Base-by-base conservation (phyloP, 208 protist species). In the Herpetomonas samuelpessoai region DNA sequence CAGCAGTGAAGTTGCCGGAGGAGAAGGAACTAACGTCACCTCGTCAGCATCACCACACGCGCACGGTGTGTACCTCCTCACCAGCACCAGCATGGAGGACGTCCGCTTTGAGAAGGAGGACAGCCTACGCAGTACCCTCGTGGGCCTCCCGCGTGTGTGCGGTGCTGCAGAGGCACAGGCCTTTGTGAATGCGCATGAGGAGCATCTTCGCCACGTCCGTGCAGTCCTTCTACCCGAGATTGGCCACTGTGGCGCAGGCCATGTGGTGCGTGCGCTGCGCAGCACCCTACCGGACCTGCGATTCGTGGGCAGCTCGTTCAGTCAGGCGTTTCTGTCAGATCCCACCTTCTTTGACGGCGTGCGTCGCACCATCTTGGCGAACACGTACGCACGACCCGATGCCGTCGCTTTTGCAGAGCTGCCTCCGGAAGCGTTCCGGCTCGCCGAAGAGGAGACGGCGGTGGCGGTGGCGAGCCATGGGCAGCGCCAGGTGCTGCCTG, bases 281-380 rank as follows among this genome's bases (percentile, higher is more conserved):
- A 26, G 58, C 1, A 41, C 46, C 18, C 47, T 85, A 18, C 86
- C 86, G 3, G 22, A 72, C 28, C 55, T 88, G n/a, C 59, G 55
- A 9, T 47, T 95, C 22, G 68, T 64, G 4, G 85, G 81, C 50
- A 83, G 75, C 54, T 30, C 56, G 1, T 87, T 91, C 52, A 68
- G 69, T 12, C 62, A 62, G 2, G 81, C 74, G 10, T 58, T 92
- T 30, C 72, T 95, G 22, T 81, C 80, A 0, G 82, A 92, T 58
- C 41, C 58, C 2, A 72, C 71, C 26, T 93, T 93, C 59, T 91
- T 89, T 48, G 48, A 70, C 44, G 79, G 74, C 2, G 73, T 90
- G 62, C 68, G 52, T 29, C 70, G 71, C 25, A 66, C 79, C 3
- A 35, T 88, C 25, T 48, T 74, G 14, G 71, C 80, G 39, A 88